Evolutionary conservation across 2,329 filamentous ascomycete species (phyloP), one percentile per base, ranked within the genome.

Genomic region (Sporothrix protearum): DNA sequence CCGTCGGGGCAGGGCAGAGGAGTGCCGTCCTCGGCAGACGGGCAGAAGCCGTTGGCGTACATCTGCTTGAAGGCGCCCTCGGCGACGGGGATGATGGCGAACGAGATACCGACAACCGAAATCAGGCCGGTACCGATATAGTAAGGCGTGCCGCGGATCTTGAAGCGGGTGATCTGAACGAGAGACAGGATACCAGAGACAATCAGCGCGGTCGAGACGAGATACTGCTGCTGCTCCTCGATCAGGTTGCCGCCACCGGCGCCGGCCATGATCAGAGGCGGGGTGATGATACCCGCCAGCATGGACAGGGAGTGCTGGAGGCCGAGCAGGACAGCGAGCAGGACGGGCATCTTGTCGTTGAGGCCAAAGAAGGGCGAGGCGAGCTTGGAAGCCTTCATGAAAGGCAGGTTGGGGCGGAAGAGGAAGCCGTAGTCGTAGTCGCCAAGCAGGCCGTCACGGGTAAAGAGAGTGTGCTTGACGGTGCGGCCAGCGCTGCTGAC

Each of bases 341-440:
- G 77, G 9, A 95, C 87, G 3, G 92, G 92, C 86, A 96, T 92
- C 71, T 82, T 83, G 79, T 94, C 91, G 76, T 95, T 87, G 51
- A 95, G 87, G n/a, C 92, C 92, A 77, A 95, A 96, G 80, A 96
- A 96, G 0, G 92, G 92, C 42, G 91, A 88, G n/a, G 85, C 83
- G 74, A 82, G 80, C 45, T 79, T 79, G 5, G 82, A 77, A 79
- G 87, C 88, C 78, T 87, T 89, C 85, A 96, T 89, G 80, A 97
- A 97, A 0, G 94, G 94, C 28, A 97, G 81, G 75, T 92, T 94
- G 1, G 88, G 92, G 28, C 83, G 88, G 84, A 97, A 97, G 53
- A 97, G 89, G 77, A 94, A 96, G 47, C 80, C 92, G 85, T 97
- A 97, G 85, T 97, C 92, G 80, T 97, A 97, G 76, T 89, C 85